Evolutionary conservation across 768 basidiomycete genomes (phyloP).

Genomic region (Amanita exitialis): DNA sequence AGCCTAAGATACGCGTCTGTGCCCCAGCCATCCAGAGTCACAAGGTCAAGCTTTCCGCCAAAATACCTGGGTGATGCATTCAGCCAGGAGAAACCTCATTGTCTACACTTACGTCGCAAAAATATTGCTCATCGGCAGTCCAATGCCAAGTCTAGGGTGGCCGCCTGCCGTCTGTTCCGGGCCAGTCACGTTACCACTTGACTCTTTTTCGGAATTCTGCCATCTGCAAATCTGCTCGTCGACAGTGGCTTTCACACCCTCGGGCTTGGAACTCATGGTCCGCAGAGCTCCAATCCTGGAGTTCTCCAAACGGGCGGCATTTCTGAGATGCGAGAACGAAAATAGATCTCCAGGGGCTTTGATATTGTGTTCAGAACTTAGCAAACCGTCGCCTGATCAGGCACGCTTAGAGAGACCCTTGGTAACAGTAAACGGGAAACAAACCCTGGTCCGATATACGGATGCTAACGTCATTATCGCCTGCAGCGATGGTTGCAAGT

Average conservation of each 20-base stretch:
- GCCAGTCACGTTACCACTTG: constrained; percentile 16
- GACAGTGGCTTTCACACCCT: constrained; percentile 69
- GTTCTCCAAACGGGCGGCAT: constrained; percentile 57
- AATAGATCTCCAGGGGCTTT: constrained; percentile 68
- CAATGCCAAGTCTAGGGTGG: constrained; percentile 69
- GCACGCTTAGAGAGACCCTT: constrained; percentile 8
- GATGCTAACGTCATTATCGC: constrained; percentile 63
- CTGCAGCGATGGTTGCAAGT: constrained; percentile 64
- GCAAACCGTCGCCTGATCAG: constrained; percentile 65
- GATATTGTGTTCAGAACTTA: constrained; percentile 34
- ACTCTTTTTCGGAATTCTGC: constrained; percentile 18
- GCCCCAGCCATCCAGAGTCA: constrained; percentile 79
- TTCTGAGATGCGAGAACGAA: constrained; percentile 82
- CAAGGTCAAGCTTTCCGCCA: constrained; percentile 69
- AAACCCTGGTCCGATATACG: constrained; percentile 88
- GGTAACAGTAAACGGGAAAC: background rate
- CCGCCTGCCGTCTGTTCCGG: constrained; percentile 34
- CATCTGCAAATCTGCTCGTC: constrained; percentile 61
- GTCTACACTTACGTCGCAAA: constrained; percentile 75
- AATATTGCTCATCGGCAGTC: constrained; percentile 84
- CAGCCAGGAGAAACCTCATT: too few relatives aligned
- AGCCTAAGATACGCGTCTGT: constrained; percentile 77
- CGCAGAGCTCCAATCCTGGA: constrained; percentile 62
- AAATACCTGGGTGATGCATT: constrained; percentile 80
- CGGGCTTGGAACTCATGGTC: constrained; percentile 44